A percentile compares a stretch with the other conserved stretches of the same genome.
Conservation (phyloP, 495 filamentous ascomycete species). For the Neurospora pannonica region DNA sequence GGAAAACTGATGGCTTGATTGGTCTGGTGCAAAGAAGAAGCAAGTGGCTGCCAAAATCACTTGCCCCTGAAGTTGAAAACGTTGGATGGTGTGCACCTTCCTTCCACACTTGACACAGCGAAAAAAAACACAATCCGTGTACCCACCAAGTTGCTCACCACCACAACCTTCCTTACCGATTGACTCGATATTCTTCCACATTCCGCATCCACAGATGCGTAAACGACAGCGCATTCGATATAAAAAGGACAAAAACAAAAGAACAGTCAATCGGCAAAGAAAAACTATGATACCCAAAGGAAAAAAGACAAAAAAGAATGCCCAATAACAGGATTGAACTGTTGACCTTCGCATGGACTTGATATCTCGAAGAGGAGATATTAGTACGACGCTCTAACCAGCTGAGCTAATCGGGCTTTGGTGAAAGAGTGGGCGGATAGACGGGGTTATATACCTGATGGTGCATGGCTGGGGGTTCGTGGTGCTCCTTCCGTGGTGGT, state of each 20-base stretch:
- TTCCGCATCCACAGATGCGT: background rate
- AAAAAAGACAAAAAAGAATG: background rate
- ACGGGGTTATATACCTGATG: background rate
- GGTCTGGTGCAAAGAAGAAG: too few relatives aligned
- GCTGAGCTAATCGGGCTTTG: background rate
- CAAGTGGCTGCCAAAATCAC: too few relatives aligned
- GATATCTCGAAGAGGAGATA: background rate
- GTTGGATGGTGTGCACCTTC: too few relatives aligned
- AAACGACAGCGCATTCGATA: background rate
- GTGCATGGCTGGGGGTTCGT: too few relatives aligned
- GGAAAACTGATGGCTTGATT: too few relatives aligned
- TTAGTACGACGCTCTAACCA: background rate
- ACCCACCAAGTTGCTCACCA: background rate
- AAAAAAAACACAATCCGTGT: background rate
- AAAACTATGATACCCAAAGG: background rate
- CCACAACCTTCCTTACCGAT: background rate
- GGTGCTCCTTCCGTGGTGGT: background rate
- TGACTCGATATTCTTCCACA: background rate
- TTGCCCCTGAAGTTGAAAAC: too few relatives aligned
- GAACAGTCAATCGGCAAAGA: background rate
- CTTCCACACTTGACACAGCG: too few relatives aligned
- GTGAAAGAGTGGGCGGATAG: fast-evolving
- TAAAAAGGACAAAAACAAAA: background rate
- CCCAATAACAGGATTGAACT: background rate
- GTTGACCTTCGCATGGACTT: background rate